phyloP scores from a whole-genome alignment of 306 rosid species.

The Sphenostylis stenocarpa region DNA sequence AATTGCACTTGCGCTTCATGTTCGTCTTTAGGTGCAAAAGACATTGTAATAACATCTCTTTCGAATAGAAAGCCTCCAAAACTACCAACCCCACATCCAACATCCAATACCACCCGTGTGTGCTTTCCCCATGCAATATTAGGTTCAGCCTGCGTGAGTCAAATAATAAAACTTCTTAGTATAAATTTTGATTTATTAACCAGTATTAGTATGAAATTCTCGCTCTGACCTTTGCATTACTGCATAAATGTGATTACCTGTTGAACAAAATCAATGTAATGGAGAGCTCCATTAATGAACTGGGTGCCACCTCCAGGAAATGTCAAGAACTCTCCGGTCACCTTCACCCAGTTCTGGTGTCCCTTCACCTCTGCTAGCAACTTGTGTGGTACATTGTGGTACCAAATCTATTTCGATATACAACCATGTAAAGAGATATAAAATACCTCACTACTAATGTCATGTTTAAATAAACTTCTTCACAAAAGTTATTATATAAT shows the following conservation, averaged over 20 bases:
- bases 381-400: constrained; percentile 77
- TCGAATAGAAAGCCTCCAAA: constrained; percentile 89
- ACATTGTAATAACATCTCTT: constrained; percentile 81
- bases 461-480: too few species aligned
- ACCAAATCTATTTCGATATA: constrained; percentile 65
- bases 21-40: constrained; percentile 96
- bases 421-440: not conserved
- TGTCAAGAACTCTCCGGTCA: constrained; percentile 79
- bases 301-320: constrained; percentile 98
- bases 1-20: constrained; percentile 96
- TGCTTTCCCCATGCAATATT: constrained; percentile 73
- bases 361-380: constrained; percentile 84
- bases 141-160: constrained; percentile 59
- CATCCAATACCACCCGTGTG: constrained; percentile 79
- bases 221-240: too few species aligned
- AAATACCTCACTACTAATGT: not conserved
- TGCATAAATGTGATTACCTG: constrained; percentile 43
- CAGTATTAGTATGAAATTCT: not conserved
- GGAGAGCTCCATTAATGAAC: constrained; percentile 88
- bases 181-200: not conserved
- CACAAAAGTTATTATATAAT: too few species aligned
- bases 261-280: constrained; percentile 83
- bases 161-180: not conserved
- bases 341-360: constrained; percentile 97
- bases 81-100: constrained; percentile 96